These are phyloP conservation scores for Macrophomina phaseolina DNA, from an alignment of 2,329 filamentous ascomycete genomes.

Conservation along the genomic window DNA sequence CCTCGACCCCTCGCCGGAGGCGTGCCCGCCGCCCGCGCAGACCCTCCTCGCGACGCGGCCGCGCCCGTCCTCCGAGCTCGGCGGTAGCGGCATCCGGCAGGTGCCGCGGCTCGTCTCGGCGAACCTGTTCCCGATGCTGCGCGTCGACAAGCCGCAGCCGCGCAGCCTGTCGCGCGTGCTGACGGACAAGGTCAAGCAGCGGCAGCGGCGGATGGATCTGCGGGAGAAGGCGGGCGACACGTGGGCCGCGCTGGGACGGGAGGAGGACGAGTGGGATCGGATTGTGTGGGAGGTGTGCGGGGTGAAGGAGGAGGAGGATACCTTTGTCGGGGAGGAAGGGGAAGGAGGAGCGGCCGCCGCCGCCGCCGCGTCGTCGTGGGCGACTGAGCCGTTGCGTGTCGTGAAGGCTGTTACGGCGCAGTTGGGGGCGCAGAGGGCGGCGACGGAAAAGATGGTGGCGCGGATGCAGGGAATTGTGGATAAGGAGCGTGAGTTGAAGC, in stretches of 20 bases:
- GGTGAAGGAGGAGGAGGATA: neutral
- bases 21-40: slow-evolving; percentile 45
- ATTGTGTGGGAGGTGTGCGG: slow-evolving; percentile 37
- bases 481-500: slow-evolving; percentile 52
- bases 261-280: slow-evolving; percentile 58
- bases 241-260: slow-evolving; percentile 45
- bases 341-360: neutral
- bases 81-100: slow-evolving; percentile 59
- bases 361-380: slow-evolving; percentile 37
- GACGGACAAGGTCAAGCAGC: slow-evolving; percentile 55
- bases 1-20: slow-evolving; percentile 28
- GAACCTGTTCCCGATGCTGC: slow-evolving; percentile 67
- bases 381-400: slow-evolving; percentile 28
- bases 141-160: slow-evolving; percentile 70
- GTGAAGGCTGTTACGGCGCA: neutral
- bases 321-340: slow-evolving; percentile 22
- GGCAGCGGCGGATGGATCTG: slow-evolving; percentile 47
- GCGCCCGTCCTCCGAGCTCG: slow-evolving; percentile 51
- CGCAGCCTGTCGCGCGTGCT: slow-evolving; percentile 63
- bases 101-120: slow-evolving; percentile 66
- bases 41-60: slow-evolving; percentile 60
- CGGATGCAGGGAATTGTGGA: slow-evolving; percentile 57
- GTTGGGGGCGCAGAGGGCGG: slow-evolving; percentile 32
- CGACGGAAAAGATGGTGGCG: slow-evolving; percentile 41
- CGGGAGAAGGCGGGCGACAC: slow-evolving; percentile 47